phyloP scores from a whole-genome alignment of 164 flowering plant genomes.

The Stephania cephalantha region DNA sequence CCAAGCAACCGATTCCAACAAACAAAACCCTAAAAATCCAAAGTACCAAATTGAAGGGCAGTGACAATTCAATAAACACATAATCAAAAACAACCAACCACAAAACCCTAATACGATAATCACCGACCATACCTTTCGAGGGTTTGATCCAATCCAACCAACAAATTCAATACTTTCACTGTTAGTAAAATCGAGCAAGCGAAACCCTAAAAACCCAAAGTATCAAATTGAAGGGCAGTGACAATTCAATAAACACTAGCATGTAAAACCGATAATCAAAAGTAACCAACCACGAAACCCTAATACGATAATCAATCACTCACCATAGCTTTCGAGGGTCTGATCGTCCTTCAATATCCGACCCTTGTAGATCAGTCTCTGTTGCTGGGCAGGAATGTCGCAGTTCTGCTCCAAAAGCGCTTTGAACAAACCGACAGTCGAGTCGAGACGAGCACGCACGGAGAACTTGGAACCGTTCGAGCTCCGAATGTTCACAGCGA shows the following conservation, averaged over 20 bases:
- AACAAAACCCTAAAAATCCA: no score
- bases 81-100: no score
- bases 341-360: constrained; percentile 88
- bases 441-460: constrained; percentile 40
- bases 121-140: no score
- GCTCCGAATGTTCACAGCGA: constrained; percentile 52
- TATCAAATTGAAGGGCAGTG: no score
- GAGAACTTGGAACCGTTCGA: constrained; percentile 72
- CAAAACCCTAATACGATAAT: no score
- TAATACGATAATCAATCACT: neutral
- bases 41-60: no score
- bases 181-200: neutral
- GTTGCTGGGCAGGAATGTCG: constrained; percentile 72
- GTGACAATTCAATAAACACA: no score
- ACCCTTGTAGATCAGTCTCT: constrained; percentile 78
- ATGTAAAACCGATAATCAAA: no score
- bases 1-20: no score
- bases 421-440: constrained; percentile 57
- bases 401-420: constrained; percentile 49
- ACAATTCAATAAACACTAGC: no score
- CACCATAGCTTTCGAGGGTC: constrained; percentile 79
- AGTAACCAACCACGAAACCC: no score
- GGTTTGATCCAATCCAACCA: neutral
- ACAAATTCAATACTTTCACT: neutral
- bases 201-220: no score